phyloP scores from a whole-genome alignment of 257 asterid species.

The Ehretia macrophylla region DNA sequence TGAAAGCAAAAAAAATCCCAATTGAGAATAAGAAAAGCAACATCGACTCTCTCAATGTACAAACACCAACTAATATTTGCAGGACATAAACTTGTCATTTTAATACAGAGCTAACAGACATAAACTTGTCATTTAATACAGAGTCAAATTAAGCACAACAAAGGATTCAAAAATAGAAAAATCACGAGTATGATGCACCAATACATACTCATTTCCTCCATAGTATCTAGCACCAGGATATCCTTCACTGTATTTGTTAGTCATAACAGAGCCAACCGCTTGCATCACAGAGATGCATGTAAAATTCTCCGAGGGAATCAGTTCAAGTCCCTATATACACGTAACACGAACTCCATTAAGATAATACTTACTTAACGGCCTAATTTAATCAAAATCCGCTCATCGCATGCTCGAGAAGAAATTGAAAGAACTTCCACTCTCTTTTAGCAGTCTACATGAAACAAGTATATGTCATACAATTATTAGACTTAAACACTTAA shows the following conservation, averaged over 20 bases:
- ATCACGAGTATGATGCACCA: background rate
- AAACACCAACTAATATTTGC: background rate
- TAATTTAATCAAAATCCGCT: too few species aligned
- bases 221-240: conserved; percentile 93
- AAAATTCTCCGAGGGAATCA: conserved; percentile 87
- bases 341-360: conserved; percentile 10
- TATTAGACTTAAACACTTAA: too few species aligned
- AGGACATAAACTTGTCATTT: background rate
- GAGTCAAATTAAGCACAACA: background rate
- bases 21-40: background rate
- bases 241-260: conserved; percentile 95
- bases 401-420: background rate
- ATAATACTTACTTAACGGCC: background rate
- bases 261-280: conserved; percentile 94
- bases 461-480: too few species aligned
- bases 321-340: conserved; percentile 63
- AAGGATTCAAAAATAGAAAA: background rate
- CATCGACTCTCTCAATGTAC: background rate
- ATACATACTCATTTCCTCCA: conserved; percentile 76
- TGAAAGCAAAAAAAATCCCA: background rate
- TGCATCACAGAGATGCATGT: conserved; percentile 88
- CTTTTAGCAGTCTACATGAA: too few species aligned
- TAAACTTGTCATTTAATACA: too few species aligned
- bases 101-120: too few species aligned
- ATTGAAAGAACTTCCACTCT: background rate